phyloP scores from a whole-genome alignment of 371 early-diverging fungal genomes.

The Mucor sp. region DNA sequence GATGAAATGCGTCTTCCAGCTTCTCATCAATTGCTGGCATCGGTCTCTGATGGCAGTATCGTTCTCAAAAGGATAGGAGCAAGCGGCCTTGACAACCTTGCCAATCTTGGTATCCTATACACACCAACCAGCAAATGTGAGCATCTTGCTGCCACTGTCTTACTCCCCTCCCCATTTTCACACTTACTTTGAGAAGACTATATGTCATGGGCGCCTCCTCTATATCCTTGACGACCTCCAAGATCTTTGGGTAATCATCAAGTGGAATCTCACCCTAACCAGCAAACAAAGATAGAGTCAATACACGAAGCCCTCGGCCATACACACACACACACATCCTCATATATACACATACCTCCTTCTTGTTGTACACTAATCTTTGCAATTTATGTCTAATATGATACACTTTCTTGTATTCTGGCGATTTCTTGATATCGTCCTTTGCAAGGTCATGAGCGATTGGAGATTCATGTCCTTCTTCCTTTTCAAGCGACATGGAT shows the following conservation, averaged over 20 bases:
- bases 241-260: constrained; percentile 49
- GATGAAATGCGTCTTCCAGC: constrained; percentile 39
- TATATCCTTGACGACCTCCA: constrained; percentile 40
- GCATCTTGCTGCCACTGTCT: not conserved
- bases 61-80: constrained; percentile 38
- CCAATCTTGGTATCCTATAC: constrained; percentile 53
- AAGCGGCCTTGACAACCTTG: constrained; percentile 51
- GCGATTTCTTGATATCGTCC: constrained; percentile 22
- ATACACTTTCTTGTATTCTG: constrained; percentile 42
- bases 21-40: constrained; percentile 40
- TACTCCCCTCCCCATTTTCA: not conserved
- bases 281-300: not conserved
- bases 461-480: constrained; percentile 11
- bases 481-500: constrained; percentile 35
- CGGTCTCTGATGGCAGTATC: constrained; percentile 40
- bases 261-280: constrained; percentile 48
- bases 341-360: constrained; percentile 35
- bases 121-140: not conserved
- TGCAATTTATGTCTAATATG: constrained; percentile 46
- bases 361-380: constrained; percentile 50
- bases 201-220: constrained; percentile 51
- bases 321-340: no score
- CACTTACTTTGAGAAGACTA: constrained; percentile 43
- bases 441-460: constrained; percentile 5
- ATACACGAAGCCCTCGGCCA: not conserved